phyloP scores from a whole-genome alignment of 768 basidiomycete species.

The Suillus americanus region DNA sequence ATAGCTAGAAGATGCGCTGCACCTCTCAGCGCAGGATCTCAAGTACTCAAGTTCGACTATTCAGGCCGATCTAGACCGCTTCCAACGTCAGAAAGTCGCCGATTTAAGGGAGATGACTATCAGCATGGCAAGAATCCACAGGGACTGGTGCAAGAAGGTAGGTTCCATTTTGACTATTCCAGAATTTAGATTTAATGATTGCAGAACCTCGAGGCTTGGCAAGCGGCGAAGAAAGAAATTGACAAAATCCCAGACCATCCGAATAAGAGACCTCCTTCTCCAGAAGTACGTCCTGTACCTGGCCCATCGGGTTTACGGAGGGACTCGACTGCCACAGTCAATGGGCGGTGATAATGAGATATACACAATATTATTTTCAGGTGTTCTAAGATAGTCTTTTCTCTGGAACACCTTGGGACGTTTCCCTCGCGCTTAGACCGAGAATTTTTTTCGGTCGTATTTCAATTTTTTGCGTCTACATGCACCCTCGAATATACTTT shows the following conservation, averaged over 20 bases:
- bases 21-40: slow-evolving; percentile 88
- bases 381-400: background rate
- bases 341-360: slow-evolving; percentile 45
- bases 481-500: background rate
- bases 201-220: slow-evolving; percentile 96
- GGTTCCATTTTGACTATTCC: slow-evolving; percentile 7
- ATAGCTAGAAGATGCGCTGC: slow-evolving; percentile 93
- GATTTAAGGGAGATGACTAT: slow-evolving; percentile 94
- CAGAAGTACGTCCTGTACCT: slow-evolving; percentile 31
- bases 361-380: background rate
- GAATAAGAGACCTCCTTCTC: slow-evolving; percentile 56
- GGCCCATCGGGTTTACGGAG: slow-evolving; percentile 46
- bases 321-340: slow-evolving; percentile 72
- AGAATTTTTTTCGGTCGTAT: background rate
- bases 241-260: slow-evolving; percentile 90
- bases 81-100: slow-evolving; percentile 98
- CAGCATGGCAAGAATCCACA: slow-evolving; percentile 83
- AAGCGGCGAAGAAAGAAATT: slow-evolving; percentile 91
- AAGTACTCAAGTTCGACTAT: slow-evolving; percentile 97
- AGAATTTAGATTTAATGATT: slow-evolving; percentile 17
- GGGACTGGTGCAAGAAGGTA: slow-evolving; percentile 97
- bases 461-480: background rate
- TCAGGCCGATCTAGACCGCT: slow-evolving; percentile 95
- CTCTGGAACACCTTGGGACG: background rate
- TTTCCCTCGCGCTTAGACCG: background rate